Conservation (phyloP, 441 rosid genomes). For the Adansonia madagascariensis region DNA sequence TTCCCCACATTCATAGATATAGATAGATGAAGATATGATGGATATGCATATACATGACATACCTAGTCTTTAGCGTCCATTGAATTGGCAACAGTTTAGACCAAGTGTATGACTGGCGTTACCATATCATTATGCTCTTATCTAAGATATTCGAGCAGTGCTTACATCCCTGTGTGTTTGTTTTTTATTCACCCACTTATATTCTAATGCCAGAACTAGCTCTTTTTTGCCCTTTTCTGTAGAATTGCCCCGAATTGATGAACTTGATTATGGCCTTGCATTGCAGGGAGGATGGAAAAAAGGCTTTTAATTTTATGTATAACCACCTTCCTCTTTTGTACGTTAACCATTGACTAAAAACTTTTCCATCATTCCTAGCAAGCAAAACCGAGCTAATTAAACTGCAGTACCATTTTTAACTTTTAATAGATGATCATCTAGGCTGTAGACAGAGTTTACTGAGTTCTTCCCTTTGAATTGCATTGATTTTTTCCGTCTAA, state of each 20-base stretch:
- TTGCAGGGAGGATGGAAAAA: neutral
- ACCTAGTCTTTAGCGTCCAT: neutral
- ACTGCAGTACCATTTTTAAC: neutral
- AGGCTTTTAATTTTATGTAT: conserved; percentile 1
- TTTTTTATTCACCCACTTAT: neutral
- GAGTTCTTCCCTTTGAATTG: conserved; percentile 1
- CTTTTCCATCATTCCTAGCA: neutral
- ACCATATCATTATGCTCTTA: neutral
- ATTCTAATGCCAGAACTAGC: neutral
- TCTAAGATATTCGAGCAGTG: neutral
- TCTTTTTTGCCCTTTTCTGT: neutral
- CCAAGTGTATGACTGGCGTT: neutral
- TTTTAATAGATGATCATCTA: neutral
- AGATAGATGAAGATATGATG: neutral
- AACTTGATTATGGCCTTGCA: neutral
- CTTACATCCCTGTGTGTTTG: neutral
- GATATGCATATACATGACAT: neutral
- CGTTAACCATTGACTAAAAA: neutral
- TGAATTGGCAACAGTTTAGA: neutral
- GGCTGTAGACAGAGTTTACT: neutral
- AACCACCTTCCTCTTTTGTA: neutral
- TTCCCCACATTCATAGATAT: neutral
- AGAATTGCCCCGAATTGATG: neutral
- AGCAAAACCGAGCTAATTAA: neutral
- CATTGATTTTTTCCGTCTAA: neutral